Evolutionary conservation across 2,329 filamentous ascomycete species (phyloP).

Genomic region (Neopestalotiopsis sp.): DNA sequence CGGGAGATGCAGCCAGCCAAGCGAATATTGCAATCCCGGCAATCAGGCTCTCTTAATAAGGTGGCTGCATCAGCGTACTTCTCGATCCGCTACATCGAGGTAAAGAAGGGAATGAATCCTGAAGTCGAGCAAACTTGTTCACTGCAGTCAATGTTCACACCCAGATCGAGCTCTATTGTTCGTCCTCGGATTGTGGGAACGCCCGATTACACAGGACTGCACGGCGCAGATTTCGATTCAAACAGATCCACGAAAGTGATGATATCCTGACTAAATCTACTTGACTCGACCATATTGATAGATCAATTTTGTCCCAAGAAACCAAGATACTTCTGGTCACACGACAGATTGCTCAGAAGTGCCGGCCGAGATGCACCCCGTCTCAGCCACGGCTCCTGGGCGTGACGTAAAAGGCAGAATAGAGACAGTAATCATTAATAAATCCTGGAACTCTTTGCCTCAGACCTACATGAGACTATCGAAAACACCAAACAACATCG

Average conservation of each 20-base stretch:
- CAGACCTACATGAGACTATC: constrained; percentile 6
- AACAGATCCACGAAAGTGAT: no score
- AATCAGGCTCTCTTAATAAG: not conserved
- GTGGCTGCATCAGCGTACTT: not conserved
- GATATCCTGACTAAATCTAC: no score
- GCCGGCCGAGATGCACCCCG: not conserved
- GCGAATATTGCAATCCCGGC: not conserved
- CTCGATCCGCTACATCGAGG: not conserved
- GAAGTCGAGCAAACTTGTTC: not conserved
- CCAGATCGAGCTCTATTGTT: not conserved
- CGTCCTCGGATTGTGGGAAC: no score
- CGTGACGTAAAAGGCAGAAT: not conserved
- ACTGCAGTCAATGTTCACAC: not conserved
- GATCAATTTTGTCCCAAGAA: no score
- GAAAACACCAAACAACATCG: constrained; percentile 11
- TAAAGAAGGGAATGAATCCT: not conserved
- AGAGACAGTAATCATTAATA: not conserved
- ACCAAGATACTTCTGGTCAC: not conserved
- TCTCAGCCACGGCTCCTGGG: not conserved
- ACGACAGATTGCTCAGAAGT: not conserved
- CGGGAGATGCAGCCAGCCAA: not conserved
- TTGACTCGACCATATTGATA: no score
- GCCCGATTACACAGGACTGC: no score
- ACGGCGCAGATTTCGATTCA: no score
- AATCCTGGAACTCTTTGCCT: not conserved